Conservation (phyloP, 192 early-diverging fungal genomes). For the Backusella mclennaniae region DNA sequence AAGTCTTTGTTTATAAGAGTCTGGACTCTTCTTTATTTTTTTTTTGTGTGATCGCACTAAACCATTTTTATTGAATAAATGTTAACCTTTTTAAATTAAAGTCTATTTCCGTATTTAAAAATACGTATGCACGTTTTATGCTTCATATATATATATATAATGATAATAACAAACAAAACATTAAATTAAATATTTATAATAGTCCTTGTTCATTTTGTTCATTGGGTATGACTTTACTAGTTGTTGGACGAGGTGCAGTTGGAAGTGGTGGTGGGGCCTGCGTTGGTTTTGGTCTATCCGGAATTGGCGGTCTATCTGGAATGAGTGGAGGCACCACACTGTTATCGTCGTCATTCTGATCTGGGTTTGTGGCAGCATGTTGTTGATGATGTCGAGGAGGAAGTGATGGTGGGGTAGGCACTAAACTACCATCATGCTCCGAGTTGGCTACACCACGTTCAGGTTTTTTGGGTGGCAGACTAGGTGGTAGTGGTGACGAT, state of each 20-base stretch:
- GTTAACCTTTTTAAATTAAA: constrained; percentile 3
- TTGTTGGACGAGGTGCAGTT: background rate
- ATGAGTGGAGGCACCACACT: background rate
- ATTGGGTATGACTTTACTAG: background rate
- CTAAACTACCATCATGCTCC: background rate
- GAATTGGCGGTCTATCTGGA: background rate
- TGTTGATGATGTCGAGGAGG: constrained; percentile 1
- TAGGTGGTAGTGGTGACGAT: background rate
- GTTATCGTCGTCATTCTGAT: background rate
- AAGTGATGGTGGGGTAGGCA: background rate
- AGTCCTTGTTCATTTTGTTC: background rate
- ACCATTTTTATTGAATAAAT: background rate
- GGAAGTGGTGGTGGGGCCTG: background rate
- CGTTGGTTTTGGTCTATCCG: background rate
- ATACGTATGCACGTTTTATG: background rate
- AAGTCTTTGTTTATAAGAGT: background rate
- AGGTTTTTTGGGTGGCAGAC: background rate
- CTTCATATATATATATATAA: background rate
- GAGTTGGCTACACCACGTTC: background rate
- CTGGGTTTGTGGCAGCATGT: background rate
- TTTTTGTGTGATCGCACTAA: background rate
- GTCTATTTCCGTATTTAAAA: background rate
- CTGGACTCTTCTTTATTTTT: background rate
- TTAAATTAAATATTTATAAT: background rate
- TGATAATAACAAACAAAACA: background rate